Evolutionary conservation across 495 filamentous ascomycete genomes (phyloP), one percentile per base, ranked within the genome.

Genomic region (Talaromyces nanjingensis): DNA sequence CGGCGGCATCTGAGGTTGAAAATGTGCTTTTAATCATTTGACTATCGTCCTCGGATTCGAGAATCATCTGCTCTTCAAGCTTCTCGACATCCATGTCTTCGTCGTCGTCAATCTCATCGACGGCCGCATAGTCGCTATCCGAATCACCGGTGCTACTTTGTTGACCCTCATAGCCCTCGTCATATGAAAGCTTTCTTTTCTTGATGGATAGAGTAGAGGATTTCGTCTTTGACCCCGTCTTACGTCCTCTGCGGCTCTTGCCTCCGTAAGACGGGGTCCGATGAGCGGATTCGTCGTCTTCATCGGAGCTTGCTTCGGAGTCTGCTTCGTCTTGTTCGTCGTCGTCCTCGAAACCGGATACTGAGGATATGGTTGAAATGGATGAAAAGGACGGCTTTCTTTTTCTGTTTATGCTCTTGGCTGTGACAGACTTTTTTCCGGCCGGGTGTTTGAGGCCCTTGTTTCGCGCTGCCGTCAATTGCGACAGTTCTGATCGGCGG

Each of bases 31-130:
- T 65, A 1, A 74, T 12, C 1, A 67, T 72, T 49, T 75, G 68
- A 65, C 49, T 63, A 18, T 80, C 77, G 60, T 80, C 77, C 66
- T 84, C 80, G 1, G 83, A 84, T 59, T 81, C 79, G 57, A 91
- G 79, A 59, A 92, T 89, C 66, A 86, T 81, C 70, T 86, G 76
- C 75, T 91, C 90, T 81, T 94, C 90, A 67, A 84, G 77, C 74
- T 86, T 83, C 67, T 87, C 82, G 27, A 91, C 81, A 77, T 87
- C 84, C 69, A 86, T 82, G 67, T 91, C 89, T 72, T 91, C 88
- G 59, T 90, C 88, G 65, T 91, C 88, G 56, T 92, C 90, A 64
- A 96, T 88, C 42, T 90, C 84, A 66, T 92, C 87, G 37, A 93
- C 86, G 18, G 81, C 90, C 14, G 87, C 87, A 71, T 93, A 91